Base-by-base conservation (phyloP, 169 alveolate species). In the Plasmodium reichenowi region DNA sequence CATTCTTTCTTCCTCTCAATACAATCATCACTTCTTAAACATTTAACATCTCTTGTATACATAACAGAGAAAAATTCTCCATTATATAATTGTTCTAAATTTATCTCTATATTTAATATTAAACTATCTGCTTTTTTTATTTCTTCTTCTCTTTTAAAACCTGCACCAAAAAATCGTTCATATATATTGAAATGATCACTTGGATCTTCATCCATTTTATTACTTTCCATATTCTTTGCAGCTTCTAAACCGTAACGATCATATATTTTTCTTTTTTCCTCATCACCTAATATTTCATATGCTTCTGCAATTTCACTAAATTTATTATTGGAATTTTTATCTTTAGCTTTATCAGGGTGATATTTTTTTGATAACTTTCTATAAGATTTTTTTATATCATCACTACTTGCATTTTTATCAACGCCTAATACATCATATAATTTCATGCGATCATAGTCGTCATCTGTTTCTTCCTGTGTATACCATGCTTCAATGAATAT, bases 351-450 rank as follows among this genome's bases (percentile, higher is more conserved):
- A 88, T 97, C 99, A 26, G 99, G 99, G 86, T 97, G 99, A 70
- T 94, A 96, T 92, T 96, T 95, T 74, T 93, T 89, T 60, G 96
- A 93, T 56, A 94, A 74, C 50, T 88, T 91, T 32, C 93, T 71
- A 87, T 96, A 98, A 45, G 99, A 98, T 88, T 97, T 97, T 76
- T 97, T 97, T 47, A 98, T 97, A 52, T 97, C 98, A 48, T 94
- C 94, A 20, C 93, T 87, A 4, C 95, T 92, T 56, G 97, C 96
- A 26, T 92, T 67, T 72, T 93, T 93, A 3, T 80, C 38, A 60
- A 95, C 95, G 1, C 97, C 97, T 20, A 95, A 72, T n/a, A 78
- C 91, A 17, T 93, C 92, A 75, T 93, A 93, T 73, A 88, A 88
- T 43, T 93, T 91, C 88, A 85, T 75, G 52, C 71, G 71, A 29